A percentile compares a stretch with the other conserved stretches of the same genome.
These are phyloP conservation scores for Didymella glomerata DNA, from an alignment of 2,329 filamentous ascomycete species.

Conservation along the genomic window DNA sequence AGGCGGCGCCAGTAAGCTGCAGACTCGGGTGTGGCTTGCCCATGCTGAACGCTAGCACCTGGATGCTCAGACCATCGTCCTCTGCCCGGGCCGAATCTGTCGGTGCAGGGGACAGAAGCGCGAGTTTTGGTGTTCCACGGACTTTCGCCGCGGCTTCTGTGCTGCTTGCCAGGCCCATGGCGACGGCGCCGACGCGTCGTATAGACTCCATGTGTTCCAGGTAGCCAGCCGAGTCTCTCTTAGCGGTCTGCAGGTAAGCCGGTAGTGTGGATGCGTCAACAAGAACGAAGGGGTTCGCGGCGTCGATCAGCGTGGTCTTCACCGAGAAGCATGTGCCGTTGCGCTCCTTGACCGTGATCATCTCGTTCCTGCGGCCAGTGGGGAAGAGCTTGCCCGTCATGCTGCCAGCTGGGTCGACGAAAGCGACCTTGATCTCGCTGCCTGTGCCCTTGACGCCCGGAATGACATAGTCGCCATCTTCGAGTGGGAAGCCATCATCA, in stretches of 20 bases:
- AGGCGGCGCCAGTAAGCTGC: constrained; percentile 47
- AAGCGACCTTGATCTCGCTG: constrained; percentile 66
- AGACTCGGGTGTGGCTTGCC: constrained; percentile 45
- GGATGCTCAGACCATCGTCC: constrained; percentile 24
- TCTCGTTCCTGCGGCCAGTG: constrained; percentile 64
- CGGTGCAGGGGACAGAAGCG: constrained; percentile 56
- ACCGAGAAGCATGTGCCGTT: constrained; percentile 49
- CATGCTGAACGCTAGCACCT: constrained; percentile 43
- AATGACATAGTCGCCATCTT: constrained; percentile 65
- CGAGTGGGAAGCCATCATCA: constrained; percentile 51
- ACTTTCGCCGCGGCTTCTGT: constrained; percentile 51
- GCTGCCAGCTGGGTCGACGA: constrained; percentile 68
- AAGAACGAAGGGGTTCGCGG: constrained; percentile 70
- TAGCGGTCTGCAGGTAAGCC: constrained; percentile 55
- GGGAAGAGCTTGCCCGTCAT: constrained; percentile 69
- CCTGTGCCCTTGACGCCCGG: constrained; percentile 69
- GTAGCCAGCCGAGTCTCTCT: constrained; percentile 52
- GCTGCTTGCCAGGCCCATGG: constrained; percentile 65
- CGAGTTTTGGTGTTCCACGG: constrained; percentile 68
- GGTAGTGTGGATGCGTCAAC: constrained; percentile 63
- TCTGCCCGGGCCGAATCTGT: background rate
- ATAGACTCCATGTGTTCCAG: constrained; percentile 65
- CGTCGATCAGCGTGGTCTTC: constrained; percentile 66
- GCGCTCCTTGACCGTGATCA: constrained; percentile 45
- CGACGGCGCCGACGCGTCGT: constrained; percentile 62